Evolutionary conservation across 2,329 filamentous ascomycete species (phyloP), one percentile per base, ranked within the genome.

Genomic region (Fusarium sacchari): DNA sequence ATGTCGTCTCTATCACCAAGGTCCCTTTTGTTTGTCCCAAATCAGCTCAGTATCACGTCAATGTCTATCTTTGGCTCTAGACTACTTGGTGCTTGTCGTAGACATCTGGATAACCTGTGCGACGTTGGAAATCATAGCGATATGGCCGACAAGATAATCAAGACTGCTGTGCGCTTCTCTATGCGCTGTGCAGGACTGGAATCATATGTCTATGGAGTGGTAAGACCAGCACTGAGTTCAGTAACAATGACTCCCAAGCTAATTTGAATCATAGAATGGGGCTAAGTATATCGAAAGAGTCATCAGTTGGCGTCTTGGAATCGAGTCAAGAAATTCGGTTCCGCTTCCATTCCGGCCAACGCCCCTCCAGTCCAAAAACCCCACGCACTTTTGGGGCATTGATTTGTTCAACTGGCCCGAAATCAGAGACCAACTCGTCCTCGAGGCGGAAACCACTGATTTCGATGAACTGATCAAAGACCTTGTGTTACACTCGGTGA

Each of bases 171-270:
- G 28, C 47, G n/a, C 22, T 50, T 50, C n/a, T 50, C 30, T 5
- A 50, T 50, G 47, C 47, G 47, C 0, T 50, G 47, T 22, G 47
- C n/a, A 14, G 47, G 47, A 6, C 6, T 50, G 3, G 47, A 50
- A n/a, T 50, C 30, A 8, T 50, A 50, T n/a, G 47, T n/a, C 1
- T 50, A 50, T 34, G 47, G 47, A 18, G 30, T 50, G 15, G 47
- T 34, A 50, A 50, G 47, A 32, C 6, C 30, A 34, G 17, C 8
- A 13, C 3, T n/a, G 11, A 49, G n/a, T n/a, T 15, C 28, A 13
- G 12, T 2, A 34, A 6, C 3, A 24, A 20, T 20, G 15, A 10
- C 4, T 14, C 1, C 12, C 13, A 13, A 10, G 3, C 30, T 34
- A 24, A 50, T 10, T 7, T 32, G 32, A 32, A 0, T 3, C 20